phyloP scores from a whole-genome alignment of 177 flowering plant species.

The Telopea speciosissima region DNA sequence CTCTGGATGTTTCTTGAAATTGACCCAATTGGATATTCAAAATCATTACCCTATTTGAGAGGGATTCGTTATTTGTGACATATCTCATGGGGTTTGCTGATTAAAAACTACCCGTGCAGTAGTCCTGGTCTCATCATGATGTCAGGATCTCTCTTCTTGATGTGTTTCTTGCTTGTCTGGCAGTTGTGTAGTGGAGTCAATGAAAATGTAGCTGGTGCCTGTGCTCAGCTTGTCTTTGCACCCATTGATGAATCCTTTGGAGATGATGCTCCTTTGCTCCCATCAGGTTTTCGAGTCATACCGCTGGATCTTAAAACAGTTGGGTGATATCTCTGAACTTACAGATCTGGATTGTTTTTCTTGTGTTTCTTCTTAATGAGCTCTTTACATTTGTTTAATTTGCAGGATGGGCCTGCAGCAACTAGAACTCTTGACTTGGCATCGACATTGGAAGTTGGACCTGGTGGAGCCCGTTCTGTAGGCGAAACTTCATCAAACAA shows the following conservation, averaged over 20 bases:
- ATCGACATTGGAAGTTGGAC: conserved; percentile 65
- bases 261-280: conserved; percentile 75
- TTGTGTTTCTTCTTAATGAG: neutral
- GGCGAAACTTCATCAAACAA: conserved; percentile 23
- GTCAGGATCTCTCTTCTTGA: neutral
- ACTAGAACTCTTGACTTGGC: conserved; percentile 73
- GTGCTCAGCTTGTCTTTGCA: conserved; percentile 85
- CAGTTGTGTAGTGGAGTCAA: conserved; percentile 90
- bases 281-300: conserved; percentile 87
- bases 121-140: neutral
- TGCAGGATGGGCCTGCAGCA: conserved; percentile 27
- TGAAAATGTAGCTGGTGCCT: conserved; percentile 64
- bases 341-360: neutral
- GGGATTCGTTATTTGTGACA: neutral
- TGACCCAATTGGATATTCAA: neutral
- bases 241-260: conserved; percentile 83
- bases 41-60: too few species aligned
- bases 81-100: neutral
- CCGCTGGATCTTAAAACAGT: conserved; percentile 76
- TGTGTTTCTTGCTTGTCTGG: conserved; percentile 2
- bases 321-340: conserved; percentile 15
- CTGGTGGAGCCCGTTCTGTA: conserved; percentile 35
- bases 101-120: neutral
- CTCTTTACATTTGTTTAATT: neutral
- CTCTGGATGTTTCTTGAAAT: neutral